Evolutionary conservation across 768 basidiomycete species (phyloP).

Genomic region (Cystobasidium tubakii): DNA sequence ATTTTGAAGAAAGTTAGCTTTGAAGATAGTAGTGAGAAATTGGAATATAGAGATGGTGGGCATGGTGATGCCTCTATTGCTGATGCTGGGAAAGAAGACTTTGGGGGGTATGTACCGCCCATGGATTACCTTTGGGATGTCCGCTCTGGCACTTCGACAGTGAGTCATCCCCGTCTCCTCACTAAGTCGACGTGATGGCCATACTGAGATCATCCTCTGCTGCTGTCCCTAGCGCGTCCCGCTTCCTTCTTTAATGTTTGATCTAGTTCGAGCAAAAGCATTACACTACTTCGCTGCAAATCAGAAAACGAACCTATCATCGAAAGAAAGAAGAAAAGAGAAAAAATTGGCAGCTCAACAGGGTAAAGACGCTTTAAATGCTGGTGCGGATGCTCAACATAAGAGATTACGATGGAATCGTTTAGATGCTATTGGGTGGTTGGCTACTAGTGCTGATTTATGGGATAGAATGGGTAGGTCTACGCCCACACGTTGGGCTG

Average conservation of each 20-base stretch:
- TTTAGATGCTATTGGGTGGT: conserved; percentile 17
- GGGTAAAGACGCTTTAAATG: conserved; percentile 10
- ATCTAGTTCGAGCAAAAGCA: conserved; percentile 30
- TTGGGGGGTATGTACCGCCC: conserved; percentile 19
- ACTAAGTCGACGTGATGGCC: too few relatives aligned
- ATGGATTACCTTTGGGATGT: conserved; percentile 28
- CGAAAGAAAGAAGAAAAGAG: conserved; percentile 30
- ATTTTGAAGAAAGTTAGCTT: conserved; percentile 14
- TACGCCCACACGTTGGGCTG: too few relatives aligned
- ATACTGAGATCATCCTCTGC: too few relatives aligned
- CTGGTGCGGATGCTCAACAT: conserved; percentile 13
- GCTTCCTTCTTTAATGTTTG: neutral
- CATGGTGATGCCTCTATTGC: neutral
- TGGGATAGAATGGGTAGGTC: conserved; percentile 20
- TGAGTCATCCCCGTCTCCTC: neutral
- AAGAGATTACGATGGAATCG: conserved; percentile 26
- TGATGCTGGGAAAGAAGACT: conserved; percentile 22
- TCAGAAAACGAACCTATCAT: conserved; percentile 4
- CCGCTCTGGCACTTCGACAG: conserved; percentile 4
- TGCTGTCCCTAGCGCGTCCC: conserved; percentile 14
- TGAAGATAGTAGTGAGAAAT: conserved; percentile 19
- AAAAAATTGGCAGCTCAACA: conserved; percentile 16
- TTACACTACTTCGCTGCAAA: neutral
- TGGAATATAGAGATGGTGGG: neutral
- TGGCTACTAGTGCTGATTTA: conserved; percentile 15